These are phyloP conservation scores for Crataegus laevigata DNA, from an alignment of 306 rosid genomes.

Conservation along the genomic window DNA sequence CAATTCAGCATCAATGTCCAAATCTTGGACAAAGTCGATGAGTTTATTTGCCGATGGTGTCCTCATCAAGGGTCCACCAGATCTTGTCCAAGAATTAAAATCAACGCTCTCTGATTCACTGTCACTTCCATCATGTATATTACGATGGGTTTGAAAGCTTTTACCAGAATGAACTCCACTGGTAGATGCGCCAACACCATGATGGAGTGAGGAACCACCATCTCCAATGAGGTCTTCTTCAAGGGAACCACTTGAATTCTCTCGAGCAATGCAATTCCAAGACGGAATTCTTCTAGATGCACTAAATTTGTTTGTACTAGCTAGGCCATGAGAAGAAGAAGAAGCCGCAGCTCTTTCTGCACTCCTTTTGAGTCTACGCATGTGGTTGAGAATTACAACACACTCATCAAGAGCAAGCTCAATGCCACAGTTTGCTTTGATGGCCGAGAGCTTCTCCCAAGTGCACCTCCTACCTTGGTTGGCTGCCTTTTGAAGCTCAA, in stretches of 20 bases:
- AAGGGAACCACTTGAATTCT: constrained; percentile 83
- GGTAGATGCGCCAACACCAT: constrained; percentile 30
- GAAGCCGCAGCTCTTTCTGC: constrained; percentile 76
- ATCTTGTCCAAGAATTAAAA: constrained; percentile 67
- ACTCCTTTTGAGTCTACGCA: constrained; percentile 74
- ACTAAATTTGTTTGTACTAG: constrained; percentile 47
- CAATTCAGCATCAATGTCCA: constrained; percentile 54
- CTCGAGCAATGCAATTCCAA: constrained; percentile 95
- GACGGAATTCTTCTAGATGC: constrained; percentile 93
- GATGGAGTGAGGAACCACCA: constrained; percentile 46
- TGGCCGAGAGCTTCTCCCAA: constrained; percentile 96
- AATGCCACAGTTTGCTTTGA: constrained; percentile 90
- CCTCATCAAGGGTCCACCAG: constrained; percentile 96
- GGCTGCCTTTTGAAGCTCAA: constrained; percentile 96
- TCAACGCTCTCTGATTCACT: constrained; percentile 65
- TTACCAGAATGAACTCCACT: constrained; percentile 27
- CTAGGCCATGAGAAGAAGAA: constrained; percentile 47
- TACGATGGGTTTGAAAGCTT: constrained; percentile 39
- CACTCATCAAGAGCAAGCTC: constrained; percentile 92
- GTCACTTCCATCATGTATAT: constrained; percentile 64
- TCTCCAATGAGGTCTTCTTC: constrained; percentile 63
- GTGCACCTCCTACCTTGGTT: constrained; percentile 97
- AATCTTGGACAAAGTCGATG: constrained; percentile 65
- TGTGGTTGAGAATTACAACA: constrained; percentile 81
- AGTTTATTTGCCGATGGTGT: constrained; percentile 76